Percentiles rank a stretch among this genome's conserved stretches.
Conservation (phyloP, 2,329 filamentous ascomycete genomes). For the Claviceps sorghi region DNA sequence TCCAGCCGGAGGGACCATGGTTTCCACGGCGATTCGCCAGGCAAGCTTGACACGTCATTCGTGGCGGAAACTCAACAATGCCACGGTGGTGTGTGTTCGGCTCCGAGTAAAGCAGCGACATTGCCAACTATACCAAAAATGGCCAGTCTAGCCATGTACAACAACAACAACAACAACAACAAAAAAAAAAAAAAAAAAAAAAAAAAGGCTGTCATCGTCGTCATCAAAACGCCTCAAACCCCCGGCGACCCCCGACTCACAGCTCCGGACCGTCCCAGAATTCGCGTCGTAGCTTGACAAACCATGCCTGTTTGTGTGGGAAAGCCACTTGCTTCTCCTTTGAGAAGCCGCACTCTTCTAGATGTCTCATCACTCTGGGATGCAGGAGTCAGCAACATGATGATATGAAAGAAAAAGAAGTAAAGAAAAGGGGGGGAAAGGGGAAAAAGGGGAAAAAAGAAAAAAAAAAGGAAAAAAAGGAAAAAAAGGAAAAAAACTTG, state of each 20-base stretch:
- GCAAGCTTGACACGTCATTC: not conserved
- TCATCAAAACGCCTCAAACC: not conserved
- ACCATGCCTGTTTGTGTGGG: slow-evolving; percentile 82
- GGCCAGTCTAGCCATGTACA: not conserved
- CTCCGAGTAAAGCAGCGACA: not conserved
- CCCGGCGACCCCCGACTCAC: slow-evolving; percentile 14
- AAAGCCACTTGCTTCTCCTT: slow-evolving; percentile 79
- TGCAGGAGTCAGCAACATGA: not conserved
- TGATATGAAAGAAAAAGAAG: not conserved
- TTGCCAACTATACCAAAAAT: not conserved
- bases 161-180: too few relatives aligned
- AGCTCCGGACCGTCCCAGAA: slow-evolving; percentile 59
- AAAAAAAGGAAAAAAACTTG: not conserved
- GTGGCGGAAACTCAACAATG: not conserved
- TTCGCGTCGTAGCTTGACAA: slow-evolving; percentile 67
- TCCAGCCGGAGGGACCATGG: too few relatives aligned
- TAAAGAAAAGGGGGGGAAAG: not conserved
- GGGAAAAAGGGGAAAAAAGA: not conserved
- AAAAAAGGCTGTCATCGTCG: not conserved
- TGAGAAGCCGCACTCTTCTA: slow-evolving; percentile 63
- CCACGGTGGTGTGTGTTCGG: not conserved
- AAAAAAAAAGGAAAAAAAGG: not conserved
- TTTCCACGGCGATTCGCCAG: too few relatives aligned
- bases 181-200: not conserved
- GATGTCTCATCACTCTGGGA: slow-evolving; percentile 33